Evolutionary conservation across 192 early-diverging fungal genomes (phyloP).

Genomic region (Gonapodya sp.): DNA sequence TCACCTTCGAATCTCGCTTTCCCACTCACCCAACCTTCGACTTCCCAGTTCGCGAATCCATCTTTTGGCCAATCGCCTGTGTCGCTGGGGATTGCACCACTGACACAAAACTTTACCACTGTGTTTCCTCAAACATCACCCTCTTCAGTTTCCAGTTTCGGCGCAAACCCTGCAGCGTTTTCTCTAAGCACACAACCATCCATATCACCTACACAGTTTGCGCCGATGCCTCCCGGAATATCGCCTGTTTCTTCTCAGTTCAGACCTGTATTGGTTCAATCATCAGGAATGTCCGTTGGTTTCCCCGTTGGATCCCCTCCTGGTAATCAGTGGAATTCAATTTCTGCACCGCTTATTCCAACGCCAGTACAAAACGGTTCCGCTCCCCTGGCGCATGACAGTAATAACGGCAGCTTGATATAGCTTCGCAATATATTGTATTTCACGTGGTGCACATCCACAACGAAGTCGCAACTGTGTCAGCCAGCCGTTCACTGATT

Average conservation of each 20-base stretch:
- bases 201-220: background rate
- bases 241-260: background rate
- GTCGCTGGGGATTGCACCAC: too few relatives aligned
- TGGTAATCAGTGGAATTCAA: too few relatives aligned
- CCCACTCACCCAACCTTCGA: background rate
- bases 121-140: background rate
- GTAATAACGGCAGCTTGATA: background rate
- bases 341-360: background rate
- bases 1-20: background rate
- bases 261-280: too few relatives aligned
- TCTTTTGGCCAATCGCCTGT: too few relatives aligned
- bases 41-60: background rate
- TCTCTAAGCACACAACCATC: too few relatives aligned
- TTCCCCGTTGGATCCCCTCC: too few relatives aligned
- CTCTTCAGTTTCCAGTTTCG: background rate
- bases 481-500: background rate
- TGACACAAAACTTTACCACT: too few relatives aligned
- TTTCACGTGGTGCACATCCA: too few relatives aligned
- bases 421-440: too few relatives aligned
- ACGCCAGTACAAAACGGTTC: background rate
- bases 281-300: too few relatives aligned
- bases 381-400: background rate
- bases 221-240: background rate
- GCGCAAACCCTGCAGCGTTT: background rate
- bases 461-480: too few relatives aligned